Base-by-base conservation (phyloP, 257 asterid species). In the Linderniella brevidens region DNA sequence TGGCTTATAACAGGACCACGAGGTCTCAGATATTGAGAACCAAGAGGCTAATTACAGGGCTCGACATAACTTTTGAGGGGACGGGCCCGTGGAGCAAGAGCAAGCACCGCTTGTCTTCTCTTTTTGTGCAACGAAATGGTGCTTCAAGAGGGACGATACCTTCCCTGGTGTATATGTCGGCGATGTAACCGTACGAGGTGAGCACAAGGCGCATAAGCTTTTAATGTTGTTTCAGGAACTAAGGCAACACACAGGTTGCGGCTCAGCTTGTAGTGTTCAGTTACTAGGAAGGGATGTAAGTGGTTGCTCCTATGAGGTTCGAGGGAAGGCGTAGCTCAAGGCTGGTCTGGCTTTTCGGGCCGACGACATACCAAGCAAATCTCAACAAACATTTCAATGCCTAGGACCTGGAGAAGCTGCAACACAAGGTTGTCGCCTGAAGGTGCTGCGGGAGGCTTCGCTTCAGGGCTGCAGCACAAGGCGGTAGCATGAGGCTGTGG, bases 111-210 rank as follows among this genome's bases (percentile, higher is more conserved):
- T 0, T 81, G 94, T 43, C 92, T 90, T 61, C 62, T 85, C 52
- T 64, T 83, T 41, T 29, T 90, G 15, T 90, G 99, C 14, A 81
- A 68, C 36, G 76, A 81, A 56, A 68, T 90, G 80, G 93, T 90
- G 19, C 93, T 85, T 49, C 96, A 81, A 72, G 96, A 85, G 77
- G 99, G 96, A 96, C 75, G 17, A 81, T 90, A 35, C 96, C 94
- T 13, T 76, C 99, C 0, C 49, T 90, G 67, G 99, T 90, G 58
- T 81, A 88, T 0, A 68, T 90, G 37, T 85, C 99, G 0, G 96
- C 81, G 0, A 90, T 81, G 0, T 96, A 50, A 90, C 94, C 0
- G 66, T 64, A 61, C 66, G 96, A 66, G 96, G 96, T 50, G 85
- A 80, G 40, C 99, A 90, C 71, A 90, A 90, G 56, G 94, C 99